Evolutionary conservation across 257 asterid genomes (phyloP).

Genomic region (Petunia secreta): DNA sequence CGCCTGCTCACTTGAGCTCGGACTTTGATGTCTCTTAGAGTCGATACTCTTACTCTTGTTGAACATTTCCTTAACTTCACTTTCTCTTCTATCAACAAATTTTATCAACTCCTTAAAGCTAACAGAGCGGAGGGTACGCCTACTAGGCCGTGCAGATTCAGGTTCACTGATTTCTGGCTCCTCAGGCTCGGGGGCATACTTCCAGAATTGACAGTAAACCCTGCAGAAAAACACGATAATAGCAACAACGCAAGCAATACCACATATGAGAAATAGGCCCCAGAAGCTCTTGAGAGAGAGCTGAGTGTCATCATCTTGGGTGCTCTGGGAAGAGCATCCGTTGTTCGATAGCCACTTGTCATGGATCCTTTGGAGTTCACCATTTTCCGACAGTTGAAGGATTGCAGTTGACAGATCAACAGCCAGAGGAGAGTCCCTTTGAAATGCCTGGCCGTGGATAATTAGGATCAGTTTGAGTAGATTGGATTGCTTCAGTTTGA

Average conservation of each 20-base stretch:
- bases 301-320: conserved; percentile 47
- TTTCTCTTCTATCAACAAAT: conserved; percentile 76
- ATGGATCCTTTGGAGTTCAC: conserved; percentile 82
- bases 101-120: conserved; percentile 67
- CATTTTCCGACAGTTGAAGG: conserved; percentile 86
- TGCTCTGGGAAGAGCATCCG: conserved; percentile 55
- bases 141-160: conserved; percentile 38
- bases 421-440: conserved; percentile 78
- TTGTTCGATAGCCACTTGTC: conserved; percentile 70
- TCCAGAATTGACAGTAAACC: conserved; percentile 62
- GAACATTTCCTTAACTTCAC: conserved; percentile 67
- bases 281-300: conserved; percentile 93
- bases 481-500: not conserved
- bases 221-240: conserved; percentile 53
- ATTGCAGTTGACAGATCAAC: conserved; percentile 78
- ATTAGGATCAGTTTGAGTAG: not conserved
- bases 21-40: conserved; percentile 42
- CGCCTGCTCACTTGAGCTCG: conserved; percentile 46
- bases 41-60: conserved; percentile 50
- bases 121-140: conserved; percentile 40
- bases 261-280: conserved; percentile 90
- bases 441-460: conserved; percentile 62
- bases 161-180: conserved; percentile 44
- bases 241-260: conserved; percentile 61
- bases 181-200: conserved; percentile 49